Evolutionary conservation across 306 rosid genomes (phyloP), one percentile per base, ranked within the genome.

Genomic region (Begonia peltatifolia): DNA sequence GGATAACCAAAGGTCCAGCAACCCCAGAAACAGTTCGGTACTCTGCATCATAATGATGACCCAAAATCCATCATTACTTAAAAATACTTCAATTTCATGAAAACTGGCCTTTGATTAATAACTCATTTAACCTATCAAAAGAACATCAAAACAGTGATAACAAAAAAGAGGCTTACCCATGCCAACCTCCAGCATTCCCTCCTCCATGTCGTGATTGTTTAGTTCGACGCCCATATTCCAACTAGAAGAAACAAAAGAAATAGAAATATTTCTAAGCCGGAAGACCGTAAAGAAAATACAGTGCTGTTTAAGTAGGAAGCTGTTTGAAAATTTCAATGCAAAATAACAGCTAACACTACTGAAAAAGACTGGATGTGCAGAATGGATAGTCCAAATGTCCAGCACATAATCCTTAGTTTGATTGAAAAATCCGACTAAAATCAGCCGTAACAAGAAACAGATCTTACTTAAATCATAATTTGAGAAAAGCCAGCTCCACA

Each of bases 21-120:
- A 92, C 99, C 52, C 99, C 99, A 35, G 99, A 92, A 47, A 92
- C 96, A 46, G 99, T 92, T 77, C 99, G 79, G 64, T 92, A 92
- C 74, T 92, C 99, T 92, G 94, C 75, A 64, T 36, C 22, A 48
- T 14, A 59, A 35, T 36, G 49, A 16, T 41, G 10, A 17, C 48
- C 48, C 3, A 44, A 10, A 44, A 3, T 14, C 9, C 53, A 49
- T 49, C 22, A 49, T 9, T 17, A 44, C 48, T 44, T 44, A 44
- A 44, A n/a, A 10, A n/a, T 10, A 3, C 48, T 44, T 4, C 48
- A 44, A 10, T 44, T 44, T 2, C 6, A 44, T 44, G n/a, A 11
- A 44, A 10, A 44, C 6, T 10, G 14, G 14, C 9, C 6, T 42
- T 6, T 16, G 42, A 41, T 9, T 17, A 17, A 49, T 6, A 63